Base-by-base conservation (phyloP, 2,329 filamentous ascomycete genomes). In the Fusarium keratoplasticum region DNA sequence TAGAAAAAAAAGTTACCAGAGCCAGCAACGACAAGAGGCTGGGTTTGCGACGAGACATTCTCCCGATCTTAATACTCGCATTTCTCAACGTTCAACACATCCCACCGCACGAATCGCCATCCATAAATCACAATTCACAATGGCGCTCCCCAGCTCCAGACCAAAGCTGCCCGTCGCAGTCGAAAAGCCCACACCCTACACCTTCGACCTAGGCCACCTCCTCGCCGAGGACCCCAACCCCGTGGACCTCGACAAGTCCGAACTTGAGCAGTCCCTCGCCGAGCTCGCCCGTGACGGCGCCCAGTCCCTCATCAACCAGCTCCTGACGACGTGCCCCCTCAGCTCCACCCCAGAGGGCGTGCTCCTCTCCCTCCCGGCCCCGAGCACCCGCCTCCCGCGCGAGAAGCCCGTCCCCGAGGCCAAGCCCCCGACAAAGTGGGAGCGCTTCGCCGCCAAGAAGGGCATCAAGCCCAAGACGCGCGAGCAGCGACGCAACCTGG, bases 401-500 rank as follows among this genome's bases (percentile, higher is more conserved):
- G 95, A 98, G 86, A 98, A 99, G 85, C 94, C 95, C 11, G 87
- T 98, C 10, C 96, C 96, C 1, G 89, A 91, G 65, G 89, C 91
- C 76, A 96, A 95, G 86, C 87, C 92, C 66, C 93, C 93, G 76
- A 98, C 96, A 68, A 98, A 95, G 83, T 99, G 96, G 96, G 93
- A 98, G 87, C 91, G 93, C 80, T 99, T 99, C 86, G 96, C 96
- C 54, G 93, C 92, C 83, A 97, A 97, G 90, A 97, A 98, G 89
- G 96, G 96, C 65, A 98, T 99, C 85, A 94, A 93, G 86, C 91
- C 92, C 84, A 97, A 95, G 89, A 93, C 90, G 76, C 90, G 93
- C 76, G 95, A 96, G 81, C 88, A 92, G 83, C 89, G 91, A 72
- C 83, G 87, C 84, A 89, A 98, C 85, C 85, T 95, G 78, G 91